A percentile compares a stretch with the other conserved stretches of the same genome.
Conservation (phyloP, 2,329 filamentous ascomycete genomes). For the Microdochium nivale region DNA sequence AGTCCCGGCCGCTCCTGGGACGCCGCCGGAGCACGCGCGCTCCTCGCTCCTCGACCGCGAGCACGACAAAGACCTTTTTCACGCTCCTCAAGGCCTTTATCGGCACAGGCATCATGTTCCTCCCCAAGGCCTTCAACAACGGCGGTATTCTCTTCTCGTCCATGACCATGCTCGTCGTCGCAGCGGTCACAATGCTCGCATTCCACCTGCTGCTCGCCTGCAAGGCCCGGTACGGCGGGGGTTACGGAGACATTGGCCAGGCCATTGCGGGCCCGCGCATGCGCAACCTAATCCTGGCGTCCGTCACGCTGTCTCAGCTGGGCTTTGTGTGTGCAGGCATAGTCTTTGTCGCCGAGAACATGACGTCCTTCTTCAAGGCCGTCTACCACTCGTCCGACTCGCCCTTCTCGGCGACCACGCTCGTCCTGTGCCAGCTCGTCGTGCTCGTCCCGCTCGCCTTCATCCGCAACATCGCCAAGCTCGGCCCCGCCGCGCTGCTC, state of each 20-base stretch:
- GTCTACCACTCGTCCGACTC: constrained; percentile 36
- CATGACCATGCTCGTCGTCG: constrained; percentile 56
- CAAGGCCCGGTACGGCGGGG: constrained; percentile 53
- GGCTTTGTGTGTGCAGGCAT: constrained; percentile 72
- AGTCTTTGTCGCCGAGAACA: constrained; percentile 70
- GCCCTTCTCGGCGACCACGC: constrained; percentile 43
- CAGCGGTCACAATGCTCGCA: constrained; percentile 58
- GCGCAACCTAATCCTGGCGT: constrained; percentile 57
- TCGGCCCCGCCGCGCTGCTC: constrained; percentile 59
- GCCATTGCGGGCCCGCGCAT: constrained; percentile 56
- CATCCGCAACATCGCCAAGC: constrained; percentile 68
- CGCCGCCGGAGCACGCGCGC: constrained; percentile 41
- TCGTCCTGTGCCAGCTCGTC: constrained; percentile 60
- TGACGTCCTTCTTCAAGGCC: constrained; percentile 58
- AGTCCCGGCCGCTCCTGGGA: constrained; percentile 53
- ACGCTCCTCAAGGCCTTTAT: constrained; percentile 72
- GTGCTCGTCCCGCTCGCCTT: constrained; percentile 58
- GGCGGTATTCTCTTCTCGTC: constrained; percentile 70
- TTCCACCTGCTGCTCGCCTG: constrained; percentile 66
- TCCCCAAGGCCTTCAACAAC: constrained; percentile 69
- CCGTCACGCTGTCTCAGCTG: constrained; percentile 66
- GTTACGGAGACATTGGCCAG: constrained; percentile 67
- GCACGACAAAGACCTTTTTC: constrained; percentile 67
- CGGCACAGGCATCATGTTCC: constrained; percentile 74
- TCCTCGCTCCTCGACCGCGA: constrained; percentile 49